Evolutionary conservation across 352 stramenopile species (phyloP).

Genomic region (Phytophthora quininea): DNA sequence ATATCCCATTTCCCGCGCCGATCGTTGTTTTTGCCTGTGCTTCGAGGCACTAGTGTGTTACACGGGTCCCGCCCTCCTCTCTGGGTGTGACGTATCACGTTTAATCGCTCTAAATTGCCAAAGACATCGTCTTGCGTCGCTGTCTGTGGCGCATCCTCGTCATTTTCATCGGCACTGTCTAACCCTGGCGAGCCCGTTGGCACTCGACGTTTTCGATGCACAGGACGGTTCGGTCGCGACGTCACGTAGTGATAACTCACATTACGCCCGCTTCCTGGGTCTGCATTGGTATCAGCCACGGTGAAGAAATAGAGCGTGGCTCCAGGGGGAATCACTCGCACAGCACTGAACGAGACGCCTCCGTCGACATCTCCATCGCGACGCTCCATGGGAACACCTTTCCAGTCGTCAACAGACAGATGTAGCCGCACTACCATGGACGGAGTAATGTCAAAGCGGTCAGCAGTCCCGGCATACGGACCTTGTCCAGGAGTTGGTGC

Average conservation of each 20-base stretch:
- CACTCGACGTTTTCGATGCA: slow-evolving; percentile 23
- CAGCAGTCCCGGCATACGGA: slow-evolving; percentile 38
- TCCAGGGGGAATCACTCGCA: slow-evolving; percentile 67
- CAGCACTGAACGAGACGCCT: slow-evolving; percentile 51
- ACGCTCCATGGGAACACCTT: slow-evolving; percentile 64
- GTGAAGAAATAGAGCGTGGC: slow-evolving; percentile 85
- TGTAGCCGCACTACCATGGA: slow-evolving; percentile 62
- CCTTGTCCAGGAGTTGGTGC: slow-evolving; percentile 44
- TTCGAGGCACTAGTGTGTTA: slow-evolving; percentile 71
- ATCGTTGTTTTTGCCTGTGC: slow-evolving; percentile 46
- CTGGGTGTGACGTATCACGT: slow-evolving; percentile 56
- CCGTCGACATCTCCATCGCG: slow-evolving; percentile 42
- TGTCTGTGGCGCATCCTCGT: slow-evolving; percentile 12
- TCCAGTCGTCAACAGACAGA: slow-evolving; percentile 75
- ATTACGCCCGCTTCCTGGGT: slow-evolving; percentile 20
- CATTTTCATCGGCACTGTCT: slow-evolving; percentile 16
- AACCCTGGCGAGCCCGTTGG: slow-evolving; percentile 3
- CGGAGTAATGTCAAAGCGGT: slow-evolving; percentile 36
- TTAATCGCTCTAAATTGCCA: slow-evolving; percentile 49
- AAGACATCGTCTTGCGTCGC: slow-evolving; percentile 25
- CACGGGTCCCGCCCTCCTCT: slow-evolving; percentile 71
- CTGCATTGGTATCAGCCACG: slow-evolving; percentile 34
- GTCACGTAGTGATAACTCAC: slow-evolving; percentile 56
- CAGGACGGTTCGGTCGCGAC: slow-evolving; percentile 25
- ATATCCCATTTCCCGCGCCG: slow-evolving; percentile 70